Conservation (phyloP, 345 rosid genomes). For the Gossypium mustelinum region DNA sequence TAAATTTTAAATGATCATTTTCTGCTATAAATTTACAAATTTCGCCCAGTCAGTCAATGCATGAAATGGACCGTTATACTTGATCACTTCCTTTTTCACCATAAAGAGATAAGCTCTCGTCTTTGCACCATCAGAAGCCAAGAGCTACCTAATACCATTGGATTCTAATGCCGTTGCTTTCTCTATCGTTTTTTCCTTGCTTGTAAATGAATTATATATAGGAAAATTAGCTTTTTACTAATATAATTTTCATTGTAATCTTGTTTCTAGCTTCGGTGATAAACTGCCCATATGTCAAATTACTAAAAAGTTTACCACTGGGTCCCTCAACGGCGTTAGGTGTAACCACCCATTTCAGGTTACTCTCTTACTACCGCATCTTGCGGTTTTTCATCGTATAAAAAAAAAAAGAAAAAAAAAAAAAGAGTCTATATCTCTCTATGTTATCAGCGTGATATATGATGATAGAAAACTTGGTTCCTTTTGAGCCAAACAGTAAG, state of each 20-base stretch:
- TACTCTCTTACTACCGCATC: neutral
- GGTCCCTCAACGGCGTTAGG: conserved; percentile 14
- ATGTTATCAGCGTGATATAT: too few species aligned
- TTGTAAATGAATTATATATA: neutral
- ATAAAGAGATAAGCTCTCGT: neutral
- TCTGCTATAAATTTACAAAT: too few species aligned
- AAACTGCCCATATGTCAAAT: neutral
- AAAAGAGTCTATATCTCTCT: too few species aligned
- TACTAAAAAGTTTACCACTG: neutral
- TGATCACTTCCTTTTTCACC: neutral
- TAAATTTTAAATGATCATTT: too few species aligned
- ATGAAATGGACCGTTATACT: neutral
- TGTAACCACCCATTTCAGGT: conserved; percentile 15
- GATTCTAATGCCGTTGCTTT: conserved; percentile 3
- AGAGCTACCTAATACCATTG: conserved; percentile 12
- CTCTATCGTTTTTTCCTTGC: neutral
- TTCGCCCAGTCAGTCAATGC: neutral
- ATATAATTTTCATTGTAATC: neutral
- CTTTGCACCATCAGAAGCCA: neutral
- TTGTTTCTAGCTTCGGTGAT: neutral
- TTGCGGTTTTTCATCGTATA: neutral
- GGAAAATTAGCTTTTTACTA: neutral
- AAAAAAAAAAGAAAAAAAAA: neutral
- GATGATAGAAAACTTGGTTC: neutral
- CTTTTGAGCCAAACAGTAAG: neutral